Base-by-base conservation (phyloP, 805 yeast genomes). In the Starmerella ratchasimensis region DNA sequence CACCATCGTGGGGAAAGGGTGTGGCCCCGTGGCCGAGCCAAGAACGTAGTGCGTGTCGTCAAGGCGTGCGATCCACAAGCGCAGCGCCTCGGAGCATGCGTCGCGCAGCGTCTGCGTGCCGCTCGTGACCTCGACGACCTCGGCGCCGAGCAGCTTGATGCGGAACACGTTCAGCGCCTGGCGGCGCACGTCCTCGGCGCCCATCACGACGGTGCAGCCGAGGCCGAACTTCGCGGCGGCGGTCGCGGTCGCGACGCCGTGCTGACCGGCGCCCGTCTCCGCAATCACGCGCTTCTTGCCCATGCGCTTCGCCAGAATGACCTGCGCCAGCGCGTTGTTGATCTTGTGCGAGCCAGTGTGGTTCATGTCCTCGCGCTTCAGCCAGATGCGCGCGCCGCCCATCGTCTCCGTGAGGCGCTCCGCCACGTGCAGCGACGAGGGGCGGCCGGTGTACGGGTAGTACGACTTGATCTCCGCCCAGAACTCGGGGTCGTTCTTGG, bases 21-120 rank as follows among this genome's bases (percentile, higher is more conserved):
- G 97, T 28, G 99, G 99, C 27, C 99, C 99, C 56, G 90, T 88
- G 31, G 97, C 98, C 2, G 96, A 83, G 36, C 99, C 99, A 36
- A 90, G 94, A 46, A 88, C 79, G 58, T 88, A 90, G 61, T 90
- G 96, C 6, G 98, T 90, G 27, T 80, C 65, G 47, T 74, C 67
- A 47, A 90, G 67, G 51, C 86, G 71, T 3, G 94, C 74, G 33
- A 88, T 96, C 99, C 99, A 90, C 60, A 61, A 73, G 58, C 98
- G 71, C 66, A 90, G 79, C 11, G 98, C 97, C 63, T 90, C 99
- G 17, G 93, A 78, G 38, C 96, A 88, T 26, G 98, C 98, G 60
- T 90, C 99, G 63, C 99, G 77, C 58, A 90, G 69, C 24, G 99
- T 90, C 59, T 79, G 71, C 18, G 98, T 88, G 61, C 99, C 99